Conservation (phyloP, 768 basidiomycete genomes). For the Asterophora lycoperdoides region DNA sequence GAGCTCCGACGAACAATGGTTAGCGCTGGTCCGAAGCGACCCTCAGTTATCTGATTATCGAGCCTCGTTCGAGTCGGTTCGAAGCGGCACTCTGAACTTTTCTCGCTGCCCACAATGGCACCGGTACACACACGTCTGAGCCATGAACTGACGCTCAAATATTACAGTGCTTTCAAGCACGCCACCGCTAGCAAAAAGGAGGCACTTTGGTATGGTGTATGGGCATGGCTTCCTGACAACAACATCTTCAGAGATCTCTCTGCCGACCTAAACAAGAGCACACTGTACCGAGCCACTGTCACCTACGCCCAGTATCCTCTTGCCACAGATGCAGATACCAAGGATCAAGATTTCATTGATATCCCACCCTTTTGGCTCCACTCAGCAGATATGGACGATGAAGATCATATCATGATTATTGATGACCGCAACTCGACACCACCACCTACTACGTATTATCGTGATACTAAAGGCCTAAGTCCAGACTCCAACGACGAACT, state of each 20-base stretch:
- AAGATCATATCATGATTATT: background rate
- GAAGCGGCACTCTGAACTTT: too few species aligned
- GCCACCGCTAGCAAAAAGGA: background rate
- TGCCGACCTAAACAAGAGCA: background rate
- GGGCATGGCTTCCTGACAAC: background rate
- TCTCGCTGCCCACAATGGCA: too few species aligned
- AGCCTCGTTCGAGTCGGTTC: too few species aligned
- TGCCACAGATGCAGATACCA: background rate
- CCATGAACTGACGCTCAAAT: too few species aligned
- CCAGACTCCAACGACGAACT: background rate
- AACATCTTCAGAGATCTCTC: background rate
- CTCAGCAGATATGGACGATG: background rate
- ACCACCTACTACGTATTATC: background rate
- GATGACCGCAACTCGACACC: background rate
- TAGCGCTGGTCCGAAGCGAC: too few species aligned
- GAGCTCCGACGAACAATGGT: too few species aligned
- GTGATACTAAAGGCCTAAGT: background rate
- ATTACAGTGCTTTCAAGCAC: background rate
- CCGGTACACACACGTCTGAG: too few species aligned
- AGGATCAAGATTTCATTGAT: background rate
- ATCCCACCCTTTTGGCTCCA: background rate
- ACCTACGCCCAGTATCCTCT: constrained; percentile 3
- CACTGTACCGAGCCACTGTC: background rate
- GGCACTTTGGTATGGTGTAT: constrained; percentile 2
- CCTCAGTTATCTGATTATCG: too few species aligned